Percentiles rank a stretch among this genome's conserved stretches.
These are phyloP conservation scores for Prasinococcaceae sp. DNA, from an alignment of 139 green algal species.

Conservation along the genomic window DNA sequence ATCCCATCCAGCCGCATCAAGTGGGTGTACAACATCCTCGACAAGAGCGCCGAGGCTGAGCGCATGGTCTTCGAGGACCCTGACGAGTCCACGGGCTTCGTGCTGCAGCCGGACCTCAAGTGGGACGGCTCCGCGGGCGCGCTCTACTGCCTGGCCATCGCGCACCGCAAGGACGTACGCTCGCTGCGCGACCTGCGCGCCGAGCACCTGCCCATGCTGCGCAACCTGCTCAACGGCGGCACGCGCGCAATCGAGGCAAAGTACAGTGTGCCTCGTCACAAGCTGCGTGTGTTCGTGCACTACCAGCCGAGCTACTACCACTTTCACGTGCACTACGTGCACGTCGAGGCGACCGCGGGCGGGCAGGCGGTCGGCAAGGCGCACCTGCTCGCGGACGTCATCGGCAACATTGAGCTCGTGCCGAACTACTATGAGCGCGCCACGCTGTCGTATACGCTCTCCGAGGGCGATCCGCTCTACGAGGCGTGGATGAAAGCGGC, in stretches of 20 bases:
- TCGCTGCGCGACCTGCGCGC: conserved; percentile 26
- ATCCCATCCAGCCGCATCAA: conserved; percentile 13
- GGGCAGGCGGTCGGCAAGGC: conserved; percentile 27
- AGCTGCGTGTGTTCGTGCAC: too few relatives aligned
- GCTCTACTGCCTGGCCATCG: conserved; percentile 46
- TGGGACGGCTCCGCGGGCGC: conserved; percentile 12
- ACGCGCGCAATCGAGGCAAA: conserved; percentile 19
- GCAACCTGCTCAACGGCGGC: conserved; percentile 29
- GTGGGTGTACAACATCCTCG: conserved; percentile 49
- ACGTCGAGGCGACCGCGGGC: conserved; percentile 14
- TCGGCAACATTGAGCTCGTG: conserved; percentile 17
- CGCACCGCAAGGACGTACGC: conserved; percentile 21
- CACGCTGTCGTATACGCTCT: too few relatives aligned
- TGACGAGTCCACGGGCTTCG: conserved; percentile 33
- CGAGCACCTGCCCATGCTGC: conserved; percentile 33
- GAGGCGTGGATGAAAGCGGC: too few relatives aligned
- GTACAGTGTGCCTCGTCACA: conserved; percentile 29
- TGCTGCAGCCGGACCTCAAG: conserved; percentile 40
- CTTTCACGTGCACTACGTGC: conserved; percentile 34
- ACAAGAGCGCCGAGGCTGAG: conserved; percentile 41
- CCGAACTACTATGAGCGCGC: too few relatives aligned
- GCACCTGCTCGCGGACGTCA: conserved; percentile 38
- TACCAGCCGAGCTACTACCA: conserved; percentile 43
- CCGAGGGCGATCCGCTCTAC: too few relatives aligned
- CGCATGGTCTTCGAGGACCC: conserved; percentile 42